Percentiles rank a stretch among this genome's conserved stretches.
phyloP scores from a whole-genome alignment of 2,329 filamentous ascomycete genomes.

The Parascedosporium putredinis region DNA sequence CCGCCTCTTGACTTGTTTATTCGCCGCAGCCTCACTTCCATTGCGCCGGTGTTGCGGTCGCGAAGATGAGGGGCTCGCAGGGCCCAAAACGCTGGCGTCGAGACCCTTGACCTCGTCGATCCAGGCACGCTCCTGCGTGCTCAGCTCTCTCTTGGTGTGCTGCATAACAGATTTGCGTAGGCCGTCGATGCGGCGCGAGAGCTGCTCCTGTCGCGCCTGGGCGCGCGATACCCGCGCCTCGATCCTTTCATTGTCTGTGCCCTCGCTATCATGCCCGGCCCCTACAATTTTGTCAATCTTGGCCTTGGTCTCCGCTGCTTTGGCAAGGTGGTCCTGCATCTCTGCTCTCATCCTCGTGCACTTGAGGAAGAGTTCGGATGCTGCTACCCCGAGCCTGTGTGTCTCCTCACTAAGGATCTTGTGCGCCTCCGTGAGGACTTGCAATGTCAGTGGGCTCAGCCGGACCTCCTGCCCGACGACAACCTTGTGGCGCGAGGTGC shows the following conservation, averaged over 20 bases:
- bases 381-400: conserved; percentile 55
- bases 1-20: conserved; percentile 44
- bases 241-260: conserved; percentile 43
- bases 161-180: conserved; percentile 36
- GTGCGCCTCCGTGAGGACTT: conserved; percentile 63
- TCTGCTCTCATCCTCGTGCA: conserved; percentile 60
- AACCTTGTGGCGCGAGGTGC: conserved; percentile 49
- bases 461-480: conserved; percentile 57
- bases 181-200: conserved; percentile 49
- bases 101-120: conserved; percentile 40
- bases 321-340: conserved; percentile 55
- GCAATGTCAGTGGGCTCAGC: conserved; percentile 59
- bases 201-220: conserved; percentile 42
- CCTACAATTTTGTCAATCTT: conserved; percentile 54
- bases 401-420: conserved; percentile 62
- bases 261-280: conserved; percentile 38
- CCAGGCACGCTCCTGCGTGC: conserved; percentile 34
- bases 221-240: conserved; percentile 40
- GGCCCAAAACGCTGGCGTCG: conserved; percentile 36
- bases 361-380: conserved; percentile 61
- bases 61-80: conserved; percentile 10
- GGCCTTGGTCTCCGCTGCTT: conserved; percentile 53
- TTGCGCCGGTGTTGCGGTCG: conserved; percentile 18
- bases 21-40: conserved; percentile 20
- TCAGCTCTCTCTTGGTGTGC: conserved; percentile 30